Conservation (phyloP, 2,329 filamentous ascomycete genomes). For the Ophiosphaerella korrae region DNA sequence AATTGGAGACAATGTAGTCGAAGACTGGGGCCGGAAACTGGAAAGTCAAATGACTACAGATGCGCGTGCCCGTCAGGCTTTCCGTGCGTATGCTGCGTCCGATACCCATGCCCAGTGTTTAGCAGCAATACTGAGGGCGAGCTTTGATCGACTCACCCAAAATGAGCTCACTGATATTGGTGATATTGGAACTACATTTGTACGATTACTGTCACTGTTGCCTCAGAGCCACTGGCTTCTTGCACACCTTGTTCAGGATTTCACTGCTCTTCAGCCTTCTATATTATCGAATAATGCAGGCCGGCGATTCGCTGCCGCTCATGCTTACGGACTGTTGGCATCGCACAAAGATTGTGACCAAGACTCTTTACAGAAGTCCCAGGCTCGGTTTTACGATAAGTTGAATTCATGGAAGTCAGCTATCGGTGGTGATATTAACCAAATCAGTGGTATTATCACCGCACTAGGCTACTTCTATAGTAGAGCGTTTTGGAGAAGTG, state of each 20-base stretch:
- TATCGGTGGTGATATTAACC: conserved; percentile 64
- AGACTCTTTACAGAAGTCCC: conserved; percentile 49
- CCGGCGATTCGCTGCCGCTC: conserved; percentile 69
- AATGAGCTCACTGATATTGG: conserved; percentile 49
- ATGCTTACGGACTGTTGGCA: conserved; percentile 75
- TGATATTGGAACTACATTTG: conserved; percentile 56
- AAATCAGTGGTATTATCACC: conserved; percentile 65
- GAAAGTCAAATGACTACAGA: conserved; percentile 75
- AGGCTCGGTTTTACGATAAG: conserved; percentile 55
- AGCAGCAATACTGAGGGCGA: conserved; percentile 50
- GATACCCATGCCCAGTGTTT: conserved; percentile 45
- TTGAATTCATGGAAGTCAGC: conserved; percentile 61
- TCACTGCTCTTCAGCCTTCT: conserved; percentile 61
- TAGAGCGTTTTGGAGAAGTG: conserved; percentile 59
- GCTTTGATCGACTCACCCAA: conserved; percentile 52
- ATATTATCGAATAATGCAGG: conserved; percentile 74
- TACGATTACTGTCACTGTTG: conserved; percentile 61
- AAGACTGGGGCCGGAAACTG: conserved; percentile 83
- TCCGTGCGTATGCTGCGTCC: conserved; percentile 57
- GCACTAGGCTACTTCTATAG: conserved; percentile 64
- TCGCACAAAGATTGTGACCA: conserved; percentile 62
- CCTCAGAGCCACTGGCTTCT: conserved; percentile 53
- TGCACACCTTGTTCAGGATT: conserved; percentile 38
- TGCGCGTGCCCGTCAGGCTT: conserved; percentile 63
- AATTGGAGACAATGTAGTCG: conserved; percentile 63